Evolutionary conservation across 1,284 basidiomycete species (phyloP).

Genomic region (Cutaneotrichosporon sp.): DNA sequence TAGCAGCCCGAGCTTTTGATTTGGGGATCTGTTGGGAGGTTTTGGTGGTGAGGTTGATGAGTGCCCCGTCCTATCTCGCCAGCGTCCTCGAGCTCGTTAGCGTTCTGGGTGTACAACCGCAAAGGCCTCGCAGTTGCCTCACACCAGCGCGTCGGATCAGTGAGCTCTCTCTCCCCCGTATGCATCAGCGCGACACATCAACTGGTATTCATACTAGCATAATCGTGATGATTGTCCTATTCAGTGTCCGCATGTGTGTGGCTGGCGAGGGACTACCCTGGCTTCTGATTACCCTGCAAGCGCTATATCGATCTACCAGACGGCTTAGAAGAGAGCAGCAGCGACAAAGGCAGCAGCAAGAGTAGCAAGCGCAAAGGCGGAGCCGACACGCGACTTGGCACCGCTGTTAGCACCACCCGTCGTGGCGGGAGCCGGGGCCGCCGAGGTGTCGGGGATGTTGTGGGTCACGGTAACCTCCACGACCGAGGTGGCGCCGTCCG

Average conservation of each 20-base stretch:
- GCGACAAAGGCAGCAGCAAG: neutral
- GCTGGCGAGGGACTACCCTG: neutral
- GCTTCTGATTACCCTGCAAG: neutral
- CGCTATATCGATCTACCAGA: neutral
- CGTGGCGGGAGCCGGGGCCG: neutral
- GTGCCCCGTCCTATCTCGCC: no score
- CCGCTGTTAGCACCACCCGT: neutral
- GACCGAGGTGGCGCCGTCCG: neutral
- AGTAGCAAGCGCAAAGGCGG: neutral
- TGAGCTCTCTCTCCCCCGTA: no score
- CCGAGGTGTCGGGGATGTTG: neutral
- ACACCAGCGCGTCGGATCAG: no score
- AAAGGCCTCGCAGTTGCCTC: no score
- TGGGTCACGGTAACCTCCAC: neutral
- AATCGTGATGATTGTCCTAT: neutral
- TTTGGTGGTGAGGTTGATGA: neutral
- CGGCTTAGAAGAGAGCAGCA: neutral
- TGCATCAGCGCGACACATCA: neutral
- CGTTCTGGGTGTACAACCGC: no score
- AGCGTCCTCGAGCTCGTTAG: no score
- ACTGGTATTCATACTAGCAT: neutral
- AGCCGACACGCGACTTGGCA: neutral
- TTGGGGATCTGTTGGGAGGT: neutral
- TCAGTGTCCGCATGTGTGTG: neutral
- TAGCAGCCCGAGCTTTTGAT: neutral